Conservation (phyloP, 495 filamentous ascomycete genomes). For the Rostrohypoxylon terebratum region DNA sequence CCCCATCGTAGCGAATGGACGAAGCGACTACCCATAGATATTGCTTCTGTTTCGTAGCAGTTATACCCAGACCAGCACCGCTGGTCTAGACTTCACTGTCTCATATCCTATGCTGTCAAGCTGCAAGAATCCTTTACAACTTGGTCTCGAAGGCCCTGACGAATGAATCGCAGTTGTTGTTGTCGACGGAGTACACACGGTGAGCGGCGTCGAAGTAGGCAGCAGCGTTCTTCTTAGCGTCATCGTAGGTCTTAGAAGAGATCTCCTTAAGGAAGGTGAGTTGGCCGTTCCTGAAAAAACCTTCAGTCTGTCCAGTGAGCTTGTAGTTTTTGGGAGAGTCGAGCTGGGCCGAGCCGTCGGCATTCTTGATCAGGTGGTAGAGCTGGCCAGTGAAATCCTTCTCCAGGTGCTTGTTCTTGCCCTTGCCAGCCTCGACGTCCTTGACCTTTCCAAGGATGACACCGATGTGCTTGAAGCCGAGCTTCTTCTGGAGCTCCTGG, state of each 20-base stretch:
- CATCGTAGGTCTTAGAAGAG: neutral
- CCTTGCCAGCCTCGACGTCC: neutral
- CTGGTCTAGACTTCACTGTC: neutral
- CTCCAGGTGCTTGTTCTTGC: neutral
- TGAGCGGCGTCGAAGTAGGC: neutral
- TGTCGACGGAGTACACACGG: neutral
- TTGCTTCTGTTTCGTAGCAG: neutral
- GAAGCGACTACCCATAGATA: neutral
- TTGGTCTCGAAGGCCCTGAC: neutral
- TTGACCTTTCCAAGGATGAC: neutral
- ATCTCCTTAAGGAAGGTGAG: neutral
- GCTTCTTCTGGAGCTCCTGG: neutral
- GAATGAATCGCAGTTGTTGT: slow-evolving; percentile 3
- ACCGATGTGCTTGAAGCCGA: slow-evolving; percentile 5
- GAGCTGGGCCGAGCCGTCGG: neutral
- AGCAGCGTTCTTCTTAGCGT: neutral
- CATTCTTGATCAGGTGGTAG: neutral
- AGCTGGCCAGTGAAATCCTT: slow-evolving; percentile 4
- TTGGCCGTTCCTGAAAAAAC: neutral
- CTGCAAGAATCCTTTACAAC: neutral
- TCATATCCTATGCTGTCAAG: neutral
- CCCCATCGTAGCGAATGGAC: neutral
- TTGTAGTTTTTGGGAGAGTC: neutral
- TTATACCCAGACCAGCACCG: neutral
- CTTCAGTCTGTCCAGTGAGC: neutral